Base-by-base conservation (phyloP, 1,139 yeast genomes). In the Saccharomyces hybrid region DNA sequence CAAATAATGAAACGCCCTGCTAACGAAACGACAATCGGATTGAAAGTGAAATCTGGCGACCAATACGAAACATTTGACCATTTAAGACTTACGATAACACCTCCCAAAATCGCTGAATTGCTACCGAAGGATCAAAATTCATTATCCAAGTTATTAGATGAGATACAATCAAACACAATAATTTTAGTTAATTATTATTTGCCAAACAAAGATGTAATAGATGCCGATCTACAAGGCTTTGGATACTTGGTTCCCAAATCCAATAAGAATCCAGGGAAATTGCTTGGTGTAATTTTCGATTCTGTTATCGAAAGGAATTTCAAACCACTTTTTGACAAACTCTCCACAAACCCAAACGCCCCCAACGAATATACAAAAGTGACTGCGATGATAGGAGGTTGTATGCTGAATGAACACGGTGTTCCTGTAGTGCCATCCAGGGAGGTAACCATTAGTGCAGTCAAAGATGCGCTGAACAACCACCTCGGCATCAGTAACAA, bases 351-450 rank as follows among this genome's bases (percentile, higher is more conserved):
- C 20, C n/a, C 44, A 5, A 9, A 38, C 13, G 60, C 69, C 72
- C 57, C 68, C 71, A 51, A 47, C 13, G 64, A 69, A 0, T 84
- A 84, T 60, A 80, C 88, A 5, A 88, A 87, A 61, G 69, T 91
- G 51, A 93, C 99, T 0, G 78, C 89, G 38, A 93, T 93, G 97
- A 73, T 89, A 66, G 97, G 97, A 1, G 98, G 97, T 0, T 86
- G 86, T 64, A 77, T 78, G 64, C 76, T 81, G 74, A 63, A 68
- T 13, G 64, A 67, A 27, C 44, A 9, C 13, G 44, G 44, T 5
- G 44, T 38, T 6, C 48, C 48, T n/a, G 49, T 53, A 8, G 65
- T 78, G 2, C 86, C 85, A 5, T 74, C 79, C 3, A 67, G 71
- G n/a, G 69, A 70, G n/a, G 70, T 76, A 46, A 77, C 77, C 49